These are phyloP conservation scores for Leccinum pellstonianum DNA, from an alignment of 768 basidiomycete species.

Conservation along the genomic window DNA sequence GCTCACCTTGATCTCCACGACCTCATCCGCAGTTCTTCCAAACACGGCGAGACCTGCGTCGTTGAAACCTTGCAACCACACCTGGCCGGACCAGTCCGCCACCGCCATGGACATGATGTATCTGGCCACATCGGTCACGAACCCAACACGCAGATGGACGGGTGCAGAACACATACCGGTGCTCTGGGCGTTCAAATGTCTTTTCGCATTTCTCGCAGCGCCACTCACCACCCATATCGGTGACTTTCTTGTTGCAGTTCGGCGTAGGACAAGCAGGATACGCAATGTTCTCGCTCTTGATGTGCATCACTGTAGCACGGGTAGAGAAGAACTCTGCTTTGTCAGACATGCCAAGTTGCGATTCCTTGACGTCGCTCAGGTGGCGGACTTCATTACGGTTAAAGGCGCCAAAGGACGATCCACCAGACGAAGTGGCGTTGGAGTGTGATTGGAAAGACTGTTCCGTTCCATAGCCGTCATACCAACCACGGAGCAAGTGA, in stretches of 20 bases:
- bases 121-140: conserved; percentile 34
- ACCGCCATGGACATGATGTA: conserved; percentile 85
- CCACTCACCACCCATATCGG: conserved; percentile 69
- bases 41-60: conserved; percentile 80
- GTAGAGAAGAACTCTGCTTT: conserved; percentile 77
- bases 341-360: conserved; percentile 72
- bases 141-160: background rate
- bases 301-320: conserved; percentile 83
- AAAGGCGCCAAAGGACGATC: conserved; percentile 46
- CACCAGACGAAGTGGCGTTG: conserved; percentile 37
- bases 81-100: conserved; percentile 85
- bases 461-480: conserved; percentile 64
- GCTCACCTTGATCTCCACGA: conserved; percentile 68
- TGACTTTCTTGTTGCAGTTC: conserved; percentile 89
- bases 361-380: conserved; percentile 75
- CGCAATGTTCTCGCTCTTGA: conserved; percentile 76
- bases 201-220: conserved; percentile 91
- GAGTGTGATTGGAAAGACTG: conserved; percentile 73
- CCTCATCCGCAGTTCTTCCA: conserved; percentile 73
- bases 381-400: conserved; percentile 72
- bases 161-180: conserved; percentile 56
- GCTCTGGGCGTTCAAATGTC: conserved; percentile 65
- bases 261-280: conserved; percentile 87
- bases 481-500: conserved; percentile 89
- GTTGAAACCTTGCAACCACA: conserved; percentile 95